Evolutionary conservation across 2,329 filamentous ascomycete species (phyloP), one percentile per base, ranked within the genome.

Genomic region (Aspergillus fructus): DNA sequence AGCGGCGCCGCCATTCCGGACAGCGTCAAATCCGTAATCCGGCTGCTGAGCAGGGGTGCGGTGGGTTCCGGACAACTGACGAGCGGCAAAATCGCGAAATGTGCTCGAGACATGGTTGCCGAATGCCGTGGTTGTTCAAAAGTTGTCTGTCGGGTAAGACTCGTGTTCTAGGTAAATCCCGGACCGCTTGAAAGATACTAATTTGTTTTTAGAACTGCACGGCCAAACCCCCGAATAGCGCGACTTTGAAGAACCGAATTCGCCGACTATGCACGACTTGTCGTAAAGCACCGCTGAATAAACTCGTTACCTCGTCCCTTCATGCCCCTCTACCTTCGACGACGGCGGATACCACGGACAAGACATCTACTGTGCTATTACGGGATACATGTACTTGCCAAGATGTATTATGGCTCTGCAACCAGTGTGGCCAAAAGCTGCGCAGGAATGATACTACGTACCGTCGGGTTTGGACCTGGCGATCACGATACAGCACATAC

Each of bases 51-150:
- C 51, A 62, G 66, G 53, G 66, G 65, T 11, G 66, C 56, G 24
- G 58, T 65, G 9, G 72, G 69, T 27, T 64, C 73, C 8, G 70
- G 70, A 2, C 74, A 73, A 51, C 66, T 84, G 62, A 85, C 75
- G 65, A 81, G 81, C 61, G 88, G 89, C 52, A 93, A 91, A 74
- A 81, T 89, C 27, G 87, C 89, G 5, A 82, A 83, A 65, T 97
- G 93, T 71, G 93, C 93, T 21, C 83, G 91, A 60, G 93, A 97
- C 73, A 84, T 96, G 84, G 93, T 97, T 5, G 84, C 82, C 42
- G 88, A 89, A 64, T 97, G 93, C 73, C 85, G 91, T 55, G 84
- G 87, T 61, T 97, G 93, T 72, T 84, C 83, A 40, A 85, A 78
- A 27, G 82, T 92, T 24, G 86, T 96, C 55, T 97, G 93, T 74